Evolutionary conservation across 2,329 filamentous ascomycete species (phyloP).

Genomic region (Cladorrhinum sp.): DNA sequence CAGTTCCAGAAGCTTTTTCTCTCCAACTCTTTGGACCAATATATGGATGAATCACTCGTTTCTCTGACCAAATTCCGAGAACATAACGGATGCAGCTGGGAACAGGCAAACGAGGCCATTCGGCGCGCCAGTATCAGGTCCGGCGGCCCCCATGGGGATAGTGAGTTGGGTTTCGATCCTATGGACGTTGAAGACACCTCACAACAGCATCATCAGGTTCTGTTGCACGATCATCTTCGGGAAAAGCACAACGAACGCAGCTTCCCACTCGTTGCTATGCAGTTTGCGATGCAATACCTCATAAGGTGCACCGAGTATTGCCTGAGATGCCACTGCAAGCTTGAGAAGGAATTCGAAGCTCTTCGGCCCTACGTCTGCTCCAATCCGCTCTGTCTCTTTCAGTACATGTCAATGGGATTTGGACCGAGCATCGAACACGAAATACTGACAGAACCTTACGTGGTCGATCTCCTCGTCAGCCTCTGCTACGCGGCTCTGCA

Average conservation of each 20-base stretch:
- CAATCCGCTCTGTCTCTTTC: conserved; percentile 73
- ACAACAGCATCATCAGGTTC: conserved; percentile 24
- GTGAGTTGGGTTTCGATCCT: background rate
- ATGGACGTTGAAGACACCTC: background rate
- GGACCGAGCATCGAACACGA: conserved; percentile 84
- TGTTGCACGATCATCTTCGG: conserved; percentile 30
- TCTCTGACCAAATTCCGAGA: conserved; percentile 59
- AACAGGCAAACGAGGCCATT: conserved; percentile 53
- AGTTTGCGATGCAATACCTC: conserved; percentile 75
- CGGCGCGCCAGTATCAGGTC: background rate
- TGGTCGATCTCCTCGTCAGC: conserved; percentile 80
- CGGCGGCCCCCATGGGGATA: background rate
- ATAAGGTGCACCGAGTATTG: conserved; percentile 83
- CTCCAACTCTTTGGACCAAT: conserved; percentile 65
- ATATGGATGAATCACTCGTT: conserved; percentile 65
- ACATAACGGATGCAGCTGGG: conserved; percentile 57
- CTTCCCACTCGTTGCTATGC: conserved; percentile 60
- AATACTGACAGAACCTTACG: conserved; percentile 71
- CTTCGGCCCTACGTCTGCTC: conserved; percentile 79
- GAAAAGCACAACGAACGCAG: conserved; percentile 38
- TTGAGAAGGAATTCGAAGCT: conserved; percentile 62
- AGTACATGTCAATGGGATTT: conserved; percentile 83
- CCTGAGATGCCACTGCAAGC: conserved; percentile 73
- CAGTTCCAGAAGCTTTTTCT: conserved; percentile 63
- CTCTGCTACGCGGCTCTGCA: conserved; percentile 66